Conservation (phyloP, 2,329 filamentous ascomycete species). For the Penicillium olsonii region DNA sequence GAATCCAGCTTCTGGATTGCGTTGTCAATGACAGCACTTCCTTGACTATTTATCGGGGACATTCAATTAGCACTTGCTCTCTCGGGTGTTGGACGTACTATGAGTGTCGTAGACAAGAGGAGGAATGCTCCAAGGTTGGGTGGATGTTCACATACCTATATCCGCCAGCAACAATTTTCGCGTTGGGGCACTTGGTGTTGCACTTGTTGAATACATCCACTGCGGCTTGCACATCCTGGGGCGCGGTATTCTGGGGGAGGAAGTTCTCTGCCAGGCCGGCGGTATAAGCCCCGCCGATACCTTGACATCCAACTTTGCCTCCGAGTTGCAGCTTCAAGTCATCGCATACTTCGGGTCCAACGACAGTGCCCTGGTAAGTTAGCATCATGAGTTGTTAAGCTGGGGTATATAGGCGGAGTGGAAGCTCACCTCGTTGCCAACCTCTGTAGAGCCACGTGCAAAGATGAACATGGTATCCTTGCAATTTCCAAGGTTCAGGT, state of each 20-base stretch:
- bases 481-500: slow-evolving; percentile 40
- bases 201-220: slow-evolving; percentile 44
- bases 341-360: slow-evolving; percentile 33
- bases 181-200: slow-evolving; percentile 46
- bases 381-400: neutral
- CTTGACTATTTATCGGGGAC: slow-evolving; percentile 32
- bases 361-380: slow-evolving; percentile 27
- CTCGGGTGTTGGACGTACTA: neutral
- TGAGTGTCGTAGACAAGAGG: neutral
- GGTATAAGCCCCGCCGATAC: slow-evolving; percentile 46
- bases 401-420: neutral
- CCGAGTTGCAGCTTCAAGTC: slow-evolving; percentile 26
- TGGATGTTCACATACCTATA: slow-evolving; percentile 39
- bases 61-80: neutral
- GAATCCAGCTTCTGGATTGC: slow-evolving; percentile 38
- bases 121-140: neutral
- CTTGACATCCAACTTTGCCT: slow-evolving; percentile 43
- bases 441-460: slow-evolving; percentile 44
- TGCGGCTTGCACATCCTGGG: slow-evolving; percentile 41
- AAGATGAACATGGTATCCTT: slow-evolving; percentile 43
- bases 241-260: slow-evolving; percentile 41
- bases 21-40: slow-evolving; percentile 48
- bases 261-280: slow-evolving; percentile 41
- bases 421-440: slow-evolving; percentile 39
- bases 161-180: slow-evolving; percentile 48